Evolutionary conservation across 306 rosid species (phyloP), one percentile per base, ranked within the genome.

Genomic region (Dicorynia guianensis): DNA sequence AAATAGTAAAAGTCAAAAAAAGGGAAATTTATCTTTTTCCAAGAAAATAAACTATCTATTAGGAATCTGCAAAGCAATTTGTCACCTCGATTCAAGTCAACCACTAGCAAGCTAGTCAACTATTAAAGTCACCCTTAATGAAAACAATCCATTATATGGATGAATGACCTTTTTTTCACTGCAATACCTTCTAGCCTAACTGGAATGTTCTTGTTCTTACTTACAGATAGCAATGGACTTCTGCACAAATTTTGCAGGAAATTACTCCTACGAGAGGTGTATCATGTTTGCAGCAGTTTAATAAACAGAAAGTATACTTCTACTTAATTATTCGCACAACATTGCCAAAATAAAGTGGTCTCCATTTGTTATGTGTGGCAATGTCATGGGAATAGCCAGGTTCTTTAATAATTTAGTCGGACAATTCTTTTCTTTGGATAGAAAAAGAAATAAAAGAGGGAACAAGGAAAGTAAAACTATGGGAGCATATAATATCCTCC

Each of bases 41-140:
- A 62, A 30, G 48, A 71, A 38, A 66, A 13, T 33, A 33, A 44
- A 65, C 70, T 2, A 63, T 36, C 43, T 34, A 66, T 30, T 35
- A 7, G 43, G 30, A 39, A 59, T 5, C 10, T 35, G 7, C 57
- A 12, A 64, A 33, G 54, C 61, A 46, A 44, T 47, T 71, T 19
- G 54, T 48, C 55, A 6, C 64, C 57, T 20, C 38, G 55, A 25
- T 63, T 47, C 20, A 15, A 59, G 56, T 15, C 44, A 42, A 46
- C 35, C 39, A 72, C 11, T 20, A 30, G 69, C 49, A 57, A 38
- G 10, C 40, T 15, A 71, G 49, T 42, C 39, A 36, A 34, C 61
- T 61, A 43, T 25, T 25, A 25, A 25, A 25, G 30, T 1, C 30
- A 25, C 30, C 2, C 1, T 25, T 25, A 25, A 25, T 1, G 30